Evolutionary conservation across 345 rosid species (phyloP), one percentile per base, ranked within the genome.

Genomic region (Psidium friedrichsthalianum): DNA sequence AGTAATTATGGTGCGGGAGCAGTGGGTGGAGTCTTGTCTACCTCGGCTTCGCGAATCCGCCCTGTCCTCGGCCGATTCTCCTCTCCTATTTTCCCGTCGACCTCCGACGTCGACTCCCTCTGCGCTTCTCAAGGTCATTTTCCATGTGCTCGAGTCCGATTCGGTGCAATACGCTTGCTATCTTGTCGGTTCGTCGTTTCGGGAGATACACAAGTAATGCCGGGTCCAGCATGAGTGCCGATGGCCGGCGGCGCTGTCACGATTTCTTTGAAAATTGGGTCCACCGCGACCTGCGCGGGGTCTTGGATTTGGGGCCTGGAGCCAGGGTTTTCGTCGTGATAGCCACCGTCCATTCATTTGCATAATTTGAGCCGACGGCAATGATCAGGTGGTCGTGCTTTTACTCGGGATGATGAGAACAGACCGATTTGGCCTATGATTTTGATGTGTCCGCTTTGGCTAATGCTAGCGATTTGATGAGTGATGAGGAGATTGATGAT

Each of bases 291-390:
- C 87, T 97, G 88, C 89, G 90, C 86, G 40, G 64, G 74, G 86
- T 92, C 86, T 91, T 97, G 52, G 89, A 89, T 76, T 84, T 96
- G 81, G 99, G 96, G 11, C 87, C 94, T 1, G 85, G 88, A 8
- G 94, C 89, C 16, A 88, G 93, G 84, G 96, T 95, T 84, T 97
- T 97, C 54, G 98, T 95, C 1, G 94, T 97, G 21, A 97, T 90
- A 93, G 99, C 86, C 99, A 97, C 59, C 90, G 99, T 10, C 99
- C 98, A 95, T 96, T 88, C 99, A 97, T 90, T 88, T 97, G 92
- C 97, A 93, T 88, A 97, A 97, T 78, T 86, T 97, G 87, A 92
- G 95, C 56, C 56, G 94, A 93, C 74, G 86, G 85, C 51, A 97
- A 97, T 92, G 90, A 94, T 40, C 94, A 88, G 74, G 99, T 97